Percentiles rank a stretch among this genome's conserved stretches.
These are phyloP conservation scores for Cyclotella sp. DNA, from an alignment of 108 stramenopile species.

Conservation along the genomic window DNA sequence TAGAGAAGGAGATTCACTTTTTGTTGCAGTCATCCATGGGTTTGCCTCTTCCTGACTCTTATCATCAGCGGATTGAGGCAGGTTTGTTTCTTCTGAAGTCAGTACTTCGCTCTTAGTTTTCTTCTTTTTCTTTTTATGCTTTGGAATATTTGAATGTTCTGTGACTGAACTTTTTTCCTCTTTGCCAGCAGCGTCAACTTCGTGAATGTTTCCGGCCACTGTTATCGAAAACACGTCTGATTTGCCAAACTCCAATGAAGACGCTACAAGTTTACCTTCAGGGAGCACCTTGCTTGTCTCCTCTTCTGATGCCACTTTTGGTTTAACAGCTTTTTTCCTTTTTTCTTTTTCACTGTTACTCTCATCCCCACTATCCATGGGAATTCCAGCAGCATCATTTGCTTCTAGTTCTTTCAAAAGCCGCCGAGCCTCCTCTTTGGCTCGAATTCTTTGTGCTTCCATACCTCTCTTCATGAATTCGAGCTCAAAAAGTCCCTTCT, in stretches of 20 bases:
- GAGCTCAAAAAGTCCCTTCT: constrained; percentile 87
- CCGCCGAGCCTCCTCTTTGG: constrained; percentile 87
- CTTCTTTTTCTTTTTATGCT: constrained; percentile 42
- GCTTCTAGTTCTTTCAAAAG: constrained; percentile 91
- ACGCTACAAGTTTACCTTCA: constrained; percentile 83
- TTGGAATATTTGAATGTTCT: constrained; percentile 6
- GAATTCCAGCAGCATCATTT: constrained; percentile 66
- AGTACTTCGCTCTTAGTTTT: constrained; percentile 28
- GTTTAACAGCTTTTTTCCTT: constrained; percentile 33
- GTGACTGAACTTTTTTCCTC: constrained; percentile 10
- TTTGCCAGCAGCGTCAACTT: constrained; percentile 35
- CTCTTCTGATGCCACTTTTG: constrained; percentile 64
- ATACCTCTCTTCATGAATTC: constrained; percentile 95
- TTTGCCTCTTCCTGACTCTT: constrained; percentile 34
- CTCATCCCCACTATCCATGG: constrained; percentile 51
- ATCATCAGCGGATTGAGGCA: background rate
- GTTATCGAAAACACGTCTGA: constrained; percentile 61
- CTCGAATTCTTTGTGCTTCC: constrained; percentile 81
- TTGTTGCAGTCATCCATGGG: constrained; percentile 42
- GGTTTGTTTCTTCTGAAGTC: constrained; percentile 4
- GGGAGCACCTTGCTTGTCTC: constrained; percentile 71
- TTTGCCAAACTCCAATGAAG: constrained; percentile 78
- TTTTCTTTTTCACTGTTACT: constrained; percentile 32
- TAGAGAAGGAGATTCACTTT: background rate
- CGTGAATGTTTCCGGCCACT: constrained; percentile 28